A percentile compares a stretch with the other conserved stretches of the same genome.
phyloP scores from a whole-genome alignment of 2,329 filamentous ascomycete genomes.

The Orbilia brochopaga region DNA sequence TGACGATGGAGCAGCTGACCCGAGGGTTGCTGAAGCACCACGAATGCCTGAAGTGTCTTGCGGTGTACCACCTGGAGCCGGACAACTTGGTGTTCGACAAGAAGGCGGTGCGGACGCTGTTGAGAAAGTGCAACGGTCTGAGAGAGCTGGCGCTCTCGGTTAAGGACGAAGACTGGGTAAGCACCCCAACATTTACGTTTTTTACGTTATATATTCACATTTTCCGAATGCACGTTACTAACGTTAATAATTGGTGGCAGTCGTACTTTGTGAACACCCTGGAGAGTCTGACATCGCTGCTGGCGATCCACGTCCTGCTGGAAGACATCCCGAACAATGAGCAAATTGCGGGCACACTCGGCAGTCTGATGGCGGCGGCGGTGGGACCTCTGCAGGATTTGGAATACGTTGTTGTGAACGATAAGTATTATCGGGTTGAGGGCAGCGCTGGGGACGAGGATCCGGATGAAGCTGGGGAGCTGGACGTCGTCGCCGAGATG shows the following conservation, averaged over 20 bases:
- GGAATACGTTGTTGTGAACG: constrained; percentile 49
- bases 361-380: constrained; percentile 49
- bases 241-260: constrained; percentile 6
- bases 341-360: constrained; percentile 47
- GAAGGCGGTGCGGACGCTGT: constrained; percentile 36
- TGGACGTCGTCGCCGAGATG: constrained; percentile 13
- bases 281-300: constrained; percentile 47
- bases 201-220: background rate
- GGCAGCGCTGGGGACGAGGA: constrained; percentile 47
- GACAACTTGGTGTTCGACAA: constrained; percentile 49
- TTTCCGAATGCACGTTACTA: background rate
- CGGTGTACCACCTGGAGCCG: constrained; percentile 44
- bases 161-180: constrained; percentile 49
- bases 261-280: constrained; percentile 50
- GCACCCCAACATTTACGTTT: background rate
- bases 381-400: constrained; percentile 47
- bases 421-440: constrained; percentile 49
- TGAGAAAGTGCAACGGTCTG: constrained; percentile 40
- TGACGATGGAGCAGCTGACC: constrained; percentile 49
- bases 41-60: constrained; percentile 49
- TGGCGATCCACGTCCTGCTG: constrained; percentile 45
- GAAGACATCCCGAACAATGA: constrained; percentile 49
- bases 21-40: constrained; percentile 43
- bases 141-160: constrained; percentile 46
- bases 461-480: constrained; percentile 46